Evolutionary conservation across 352 stramenopile species (phyloP), one percentile per base, ranked within the genome.

Genomic region (Globisporangium acanthophoron): DNA sequence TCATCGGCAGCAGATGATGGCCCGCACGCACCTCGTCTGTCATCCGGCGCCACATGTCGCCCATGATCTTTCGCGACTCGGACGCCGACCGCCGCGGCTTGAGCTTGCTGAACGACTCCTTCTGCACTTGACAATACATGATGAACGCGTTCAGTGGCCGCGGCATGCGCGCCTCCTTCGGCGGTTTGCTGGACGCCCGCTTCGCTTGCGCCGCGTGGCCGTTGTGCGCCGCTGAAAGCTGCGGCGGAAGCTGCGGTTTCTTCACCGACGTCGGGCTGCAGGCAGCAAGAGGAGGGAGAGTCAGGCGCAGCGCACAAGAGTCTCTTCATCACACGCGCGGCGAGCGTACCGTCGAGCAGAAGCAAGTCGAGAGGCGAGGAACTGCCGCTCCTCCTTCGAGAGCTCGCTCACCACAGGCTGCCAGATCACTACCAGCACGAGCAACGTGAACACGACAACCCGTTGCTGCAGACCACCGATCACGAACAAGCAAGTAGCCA

Each of bases 111-210:
- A 90, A 68, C 31, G 71, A 58, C 18, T 90, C 80, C 41, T 88
- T 87, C 45, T 92, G 82, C 47, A 90, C 70, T 65, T 92, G 82
- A 45, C 82, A 92, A 58, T 78, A 92, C 67, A 92, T 80, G 54
- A 92, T 89, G 59, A 92, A 92, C 41, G 82, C 78, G 41, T 92
- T 92, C 68, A 92, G 85, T 35, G 82, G 70, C 15, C 82, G 80
- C 13, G 76, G 79, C 59, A 65, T 62, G 33, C 83, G 83, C 15
- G 70, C 29, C 13, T 65, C 57, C 21, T 52, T 74, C 67, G 64
- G 79, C 20, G 37, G 37, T 18, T 43, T 43, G 12, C 78, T 43
- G 46, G 54, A 52, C 59, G 40, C 56, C 46, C 59, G 35, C 66
- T 78, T 55, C 44, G 44, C 44, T 37, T 57, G 40, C 20, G 66